A percentile compares a stretch with the other conserved stretches of the same genome.
Conservation (phyloP, 2,329 filamentous ascomycete genomes). For the Dactylellina drechsleri region DNA sequence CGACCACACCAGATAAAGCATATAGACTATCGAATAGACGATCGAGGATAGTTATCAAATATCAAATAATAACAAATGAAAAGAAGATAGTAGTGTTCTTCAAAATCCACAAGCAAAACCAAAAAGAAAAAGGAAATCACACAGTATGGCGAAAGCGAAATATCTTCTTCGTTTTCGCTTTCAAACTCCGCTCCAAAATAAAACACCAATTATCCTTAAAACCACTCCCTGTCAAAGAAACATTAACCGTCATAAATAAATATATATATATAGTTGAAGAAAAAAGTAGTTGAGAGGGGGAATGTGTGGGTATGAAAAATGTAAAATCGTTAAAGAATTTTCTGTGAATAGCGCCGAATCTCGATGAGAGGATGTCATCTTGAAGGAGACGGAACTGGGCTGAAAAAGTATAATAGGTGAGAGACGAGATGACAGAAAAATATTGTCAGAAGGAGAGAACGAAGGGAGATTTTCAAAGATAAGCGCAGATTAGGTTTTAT, state of each 20-base stretch:
- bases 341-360: conserved; percentile 5
- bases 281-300: conserved; percentile 8
- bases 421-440: conserved; percentile 32
- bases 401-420: conserved; percentile 42
- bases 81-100: conserved; percentile 33
- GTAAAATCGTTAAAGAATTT: conserved; percentile 31
- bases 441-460: conserved; percentile 7
- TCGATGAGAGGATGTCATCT: conserved; percentile 18
- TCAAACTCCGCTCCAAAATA: conserved; percentile 52
- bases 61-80: conserved; percentile 19
- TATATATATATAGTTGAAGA: conserved; percentile 42
- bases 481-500: neutral
- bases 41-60: conserved; percentile 14
- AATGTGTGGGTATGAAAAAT: neutral
- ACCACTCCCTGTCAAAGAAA: conserved; percentile 42
- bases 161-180: conserved; percentile 49
- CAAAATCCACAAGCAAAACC: conserved; percentile 18
- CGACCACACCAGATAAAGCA: conserved; percentile 48
- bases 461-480: neutral
- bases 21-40: conserved; percentile 5
- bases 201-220: conserved; percentile 49
- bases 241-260: conserved; percentile 44
- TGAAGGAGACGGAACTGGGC: conserved; percentile 21
- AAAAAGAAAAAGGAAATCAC: conserved; percentile 19
- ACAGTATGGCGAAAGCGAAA: conserved; percentile 45